Percentiles rank a stretch among this genome's conserved stretches.
Conservation (phyloP, 2,329 filamentous ascomycete genomes). For the Lachnellula hyalina region DNA sequence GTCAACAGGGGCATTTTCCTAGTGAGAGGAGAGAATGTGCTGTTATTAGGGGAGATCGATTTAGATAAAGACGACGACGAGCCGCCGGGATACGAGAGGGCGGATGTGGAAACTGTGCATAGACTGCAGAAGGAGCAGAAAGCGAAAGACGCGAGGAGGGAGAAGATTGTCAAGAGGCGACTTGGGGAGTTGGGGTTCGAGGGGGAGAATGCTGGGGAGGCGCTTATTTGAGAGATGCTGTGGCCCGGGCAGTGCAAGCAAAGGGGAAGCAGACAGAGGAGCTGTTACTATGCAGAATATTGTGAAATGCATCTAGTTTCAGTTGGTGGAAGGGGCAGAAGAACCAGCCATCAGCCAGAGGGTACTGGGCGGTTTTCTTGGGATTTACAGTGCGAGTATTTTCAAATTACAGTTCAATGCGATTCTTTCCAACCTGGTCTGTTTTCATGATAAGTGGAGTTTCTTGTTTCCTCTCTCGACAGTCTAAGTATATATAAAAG, state of each 20-base stretch:
- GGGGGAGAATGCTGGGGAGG: constrained; percentile 74
- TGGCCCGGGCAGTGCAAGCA: not conserved
- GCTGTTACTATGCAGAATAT: constrained; percentile 40
- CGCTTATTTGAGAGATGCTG: constrained; percentile 51
- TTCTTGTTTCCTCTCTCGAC: not conserved
- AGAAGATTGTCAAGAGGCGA: constrained; percentile 68
- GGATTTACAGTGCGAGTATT: not conserved
- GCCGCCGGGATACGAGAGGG: constrained; percentile 61
- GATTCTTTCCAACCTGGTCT: not conserved
- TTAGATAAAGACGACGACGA: constrained; percentile 91
- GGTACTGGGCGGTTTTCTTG: not conserved
- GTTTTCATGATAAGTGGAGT: not conserved
- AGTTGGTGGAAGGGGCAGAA: constrained; percentile 8
- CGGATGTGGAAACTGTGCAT: constrained; percentile 64
- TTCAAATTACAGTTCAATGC: no score
- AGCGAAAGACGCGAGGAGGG: constrained; percentile 60
- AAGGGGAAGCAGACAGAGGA: not conserved
- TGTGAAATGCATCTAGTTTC: constrained; percentile 43
- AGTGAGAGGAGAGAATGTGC: constrained; percentile 93
- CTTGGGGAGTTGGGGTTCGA: constrained; percentile 79
- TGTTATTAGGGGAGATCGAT: constrained; percentile 92
- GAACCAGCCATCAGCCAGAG: not conserved
- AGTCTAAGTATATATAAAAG: not conserved
- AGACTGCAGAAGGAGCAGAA: constrained; percentile 69
- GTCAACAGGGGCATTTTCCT: constrained; percentile 82